Conservation (phyloP, 179 eudicot species). For the Carnegiea gigantea region DNA sequence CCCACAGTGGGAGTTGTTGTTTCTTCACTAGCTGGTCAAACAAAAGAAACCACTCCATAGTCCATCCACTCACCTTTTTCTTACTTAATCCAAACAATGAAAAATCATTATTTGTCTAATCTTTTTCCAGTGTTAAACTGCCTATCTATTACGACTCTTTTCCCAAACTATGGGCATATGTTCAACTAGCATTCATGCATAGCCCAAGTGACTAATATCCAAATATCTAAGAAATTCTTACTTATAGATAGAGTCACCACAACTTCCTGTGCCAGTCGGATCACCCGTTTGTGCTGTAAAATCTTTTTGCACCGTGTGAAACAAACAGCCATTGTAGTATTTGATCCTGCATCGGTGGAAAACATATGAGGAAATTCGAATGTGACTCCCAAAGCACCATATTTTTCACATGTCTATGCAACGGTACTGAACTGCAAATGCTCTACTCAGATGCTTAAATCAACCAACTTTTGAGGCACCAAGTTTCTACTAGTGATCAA, state of each 20-base stretch:
- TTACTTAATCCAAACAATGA: neutral
- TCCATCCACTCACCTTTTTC: neutral
- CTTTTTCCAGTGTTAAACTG: neutral
- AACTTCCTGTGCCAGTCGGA: conserved; percentile 83
- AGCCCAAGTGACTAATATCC: neutral
- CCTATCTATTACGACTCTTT: neutral
- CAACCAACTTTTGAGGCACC: conserved; percentile 1
- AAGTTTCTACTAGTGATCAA: neutral
- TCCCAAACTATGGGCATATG: neutral
- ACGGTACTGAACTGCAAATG: neutral
- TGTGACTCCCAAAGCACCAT: neutral
- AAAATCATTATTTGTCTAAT: neutral
- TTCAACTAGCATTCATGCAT: neutral
- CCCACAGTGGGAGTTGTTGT: neutral
- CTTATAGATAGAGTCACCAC: conserved; percentile 92
- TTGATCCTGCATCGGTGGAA: conserved; percentile 60
- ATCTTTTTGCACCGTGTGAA: conserved; percentile 88
- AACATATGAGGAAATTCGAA: neutral
- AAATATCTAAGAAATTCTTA: conserved; percentile 32
- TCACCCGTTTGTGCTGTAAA: conserved; percentile 98
- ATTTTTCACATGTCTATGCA: neutral
- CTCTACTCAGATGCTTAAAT: neutral
- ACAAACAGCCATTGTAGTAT: conserved; percentile 90
- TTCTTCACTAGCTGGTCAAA: neutral
- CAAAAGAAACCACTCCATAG: neutral